Percentiles rank a stretch among this genome's conserved stretches.
phyloP scores from a whole-genome alignment of 768 basidiomycete species.

The Boletellus emodensis region DNA sequence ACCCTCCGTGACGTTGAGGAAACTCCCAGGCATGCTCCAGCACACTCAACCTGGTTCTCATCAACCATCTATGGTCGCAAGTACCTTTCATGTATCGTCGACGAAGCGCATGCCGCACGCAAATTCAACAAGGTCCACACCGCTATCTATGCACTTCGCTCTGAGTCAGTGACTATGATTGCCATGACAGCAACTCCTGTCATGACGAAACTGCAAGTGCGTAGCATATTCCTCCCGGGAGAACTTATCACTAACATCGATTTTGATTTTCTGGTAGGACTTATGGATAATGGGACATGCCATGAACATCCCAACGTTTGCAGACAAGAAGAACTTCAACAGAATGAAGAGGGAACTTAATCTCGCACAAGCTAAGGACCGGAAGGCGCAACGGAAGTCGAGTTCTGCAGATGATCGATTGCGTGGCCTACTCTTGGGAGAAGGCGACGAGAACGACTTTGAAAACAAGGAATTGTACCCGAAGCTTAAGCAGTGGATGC shows the following conservation, averaged over 20 bases:
- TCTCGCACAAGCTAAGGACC: background rate
- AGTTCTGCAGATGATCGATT: background rate
- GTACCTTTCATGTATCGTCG: background rate
- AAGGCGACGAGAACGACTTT: background rate
- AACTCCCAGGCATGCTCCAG: background rate
- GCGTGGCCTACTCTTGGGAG: background rate
- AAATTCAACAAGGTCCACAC: slow-evolving; percentile 6
- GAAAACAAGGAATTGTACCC: background rate
- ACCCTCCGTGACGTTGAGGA: background rate
- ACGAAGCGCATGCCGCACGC: slow-evolving; percentile 1
- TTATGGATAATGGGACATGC: slow-evolving; percentile 3
- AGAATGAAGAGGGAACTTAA: background rate
- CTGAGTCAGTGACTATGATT: rapidly evolving
- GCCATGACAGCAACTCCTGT: slow-evolving; percentile 3
- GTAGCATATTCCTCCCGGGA: too few species aligned
- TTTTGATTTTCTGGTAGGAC: too few species aligned
- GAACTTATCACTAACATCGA: too few species aligned
- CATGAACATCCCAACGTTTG: background rate
- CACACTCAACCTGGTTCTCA: too few species aligned
- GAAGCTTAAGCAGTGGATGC: background rate
- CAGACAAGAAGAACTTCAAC: rapidly evolving
- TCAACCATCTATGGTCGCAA: too few species aligned
- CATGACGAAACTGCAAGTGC: slow-evolving; percentile 6
- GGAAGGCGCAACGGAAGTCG: background rate
- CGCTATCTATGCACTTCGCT: background rate